Percentiles rank a stretch among this genome's conserved stretches.
These are phyloP conservation scores for Fraxinus platypoda DNA, from an alignment of 305 asterid species.

Conservation along the genomic window DNA sequence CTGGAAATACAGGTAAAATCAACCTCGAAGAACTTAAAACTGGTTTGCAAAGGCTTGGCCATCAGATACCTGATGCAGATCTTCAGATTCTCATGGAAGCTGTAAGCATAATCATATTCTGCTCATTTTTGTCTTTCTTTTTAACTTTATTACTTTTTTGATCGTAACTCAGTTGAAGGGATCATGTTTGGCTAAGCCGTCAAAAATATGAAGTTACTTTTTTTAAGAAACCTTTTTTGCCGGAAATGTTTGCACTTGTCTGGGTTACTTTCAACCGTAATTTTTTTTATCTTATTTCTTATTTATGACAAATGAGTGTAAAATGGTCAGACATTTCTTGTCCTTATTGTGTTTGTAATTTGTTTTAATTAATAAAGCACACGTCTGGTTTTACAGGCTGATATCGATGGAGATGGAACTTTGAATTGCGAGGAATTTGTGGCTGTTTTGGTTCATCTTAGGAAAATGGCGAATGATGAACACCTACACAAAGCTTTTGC, in stretches of 20 bases:
- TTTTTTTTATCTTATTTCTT: not conserved
- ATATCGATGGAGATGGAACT: constrained; percentile 55
- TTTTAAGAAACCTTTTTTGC: not conserved
- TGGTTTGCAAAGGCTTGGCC: constrained; percentile 56
- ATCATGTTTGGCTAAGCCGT: not conserved
- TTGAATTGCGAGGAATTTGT: constrained; percentile 50
- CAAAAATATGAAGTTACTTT: not conserved
- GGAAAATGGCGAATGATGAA: constrained; percentile 59
- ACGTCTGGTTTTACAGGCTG: constrained; percentile 38
- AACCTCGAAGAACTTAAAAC: constrained; percentile 40
- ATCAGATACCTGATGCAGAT: constrained; percentile 49
- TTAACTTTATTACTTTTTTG: not conserved
- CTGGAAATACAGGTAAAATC: constrained; percentile 44
- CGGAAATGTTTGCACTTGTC: not conserved
- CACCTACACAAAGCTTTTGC: constrained; percentile 57
- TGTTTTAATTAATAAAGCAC: not conserved
- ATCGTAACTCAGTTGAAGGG: not conserved
- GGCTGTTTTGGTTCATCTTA: constrained; percentile 52
- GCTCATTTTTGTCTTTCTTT: not conserved
- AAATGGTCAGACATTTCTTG: not conserved
- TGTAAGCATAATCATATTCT: constrained; percentile 31
- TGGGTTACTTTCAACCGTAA: not conserved
- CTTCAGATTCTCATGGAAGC: constrained; percentile 60
- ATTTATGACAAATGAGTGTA: not conserved
- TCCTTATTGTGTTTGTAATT: not conserved